phyloP scores from a whole-genome alignment of 345 rosid species.

The Populus alba region DNA sequence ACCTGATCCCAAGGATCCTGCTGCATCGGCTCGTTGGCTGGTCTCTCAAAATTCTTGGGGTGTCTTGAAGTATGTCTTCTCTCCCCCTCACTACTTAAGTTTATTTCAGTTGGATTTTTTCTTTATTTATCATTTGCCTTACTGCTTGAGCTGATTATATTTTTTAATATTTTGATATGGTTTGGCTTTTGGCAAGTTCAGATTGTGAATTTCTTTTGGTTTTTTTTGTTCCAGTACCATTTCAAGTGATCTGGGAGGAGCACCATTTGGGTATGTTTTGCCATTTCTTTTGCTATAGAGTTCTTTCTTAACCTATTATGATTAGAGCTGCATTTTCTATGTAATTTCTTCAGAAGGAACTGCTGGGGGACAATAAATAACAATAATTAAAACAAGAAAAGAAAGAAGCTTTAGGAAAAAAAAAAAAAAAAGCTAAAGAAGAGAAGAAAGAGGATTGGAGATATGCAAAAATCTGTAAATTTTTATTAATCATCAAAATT shows the following conservation, averaged over 20 bases:
- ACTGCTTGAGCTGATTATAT: neutral
- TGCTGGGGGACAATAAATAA: no score
- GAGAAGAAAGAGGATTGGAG: no score
- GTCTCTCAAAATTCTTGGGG: constrained; percentile 83
- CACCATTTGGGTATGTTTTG: constrained; percentile 73
- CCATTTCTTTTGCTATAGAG: neutral
- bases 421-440: fast-evolving
- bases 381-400: no score
- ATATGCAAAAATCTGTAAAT: no score
- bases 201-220: constrained; percentile 2
- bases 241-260: constrained; percentile 65
- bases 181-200: constrained; percentile 1
- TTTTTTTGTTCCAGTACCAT: constrained; percentile 60
- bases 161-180: constrained; percentile 1
- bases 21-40: constrained; percentile 80
- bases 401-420: no score
- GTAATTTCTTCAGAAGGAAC: neutral
- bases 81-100: neutral
- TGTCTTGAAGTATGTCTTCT: constrained; percentile 53
- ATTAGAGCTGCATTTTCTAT: neutral
- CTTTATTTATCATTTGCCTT: neutral
- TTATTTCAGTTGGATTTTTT: neutral
- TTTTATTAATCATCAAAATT: no score
- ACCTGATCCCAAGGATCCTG: constrained; percentile 57
- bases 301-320: neutral